These are phyloP conservation scores for Acer negundo DNA, from an alignment of 345 rosid genomes.

Conservation along the genomic window DNA sequence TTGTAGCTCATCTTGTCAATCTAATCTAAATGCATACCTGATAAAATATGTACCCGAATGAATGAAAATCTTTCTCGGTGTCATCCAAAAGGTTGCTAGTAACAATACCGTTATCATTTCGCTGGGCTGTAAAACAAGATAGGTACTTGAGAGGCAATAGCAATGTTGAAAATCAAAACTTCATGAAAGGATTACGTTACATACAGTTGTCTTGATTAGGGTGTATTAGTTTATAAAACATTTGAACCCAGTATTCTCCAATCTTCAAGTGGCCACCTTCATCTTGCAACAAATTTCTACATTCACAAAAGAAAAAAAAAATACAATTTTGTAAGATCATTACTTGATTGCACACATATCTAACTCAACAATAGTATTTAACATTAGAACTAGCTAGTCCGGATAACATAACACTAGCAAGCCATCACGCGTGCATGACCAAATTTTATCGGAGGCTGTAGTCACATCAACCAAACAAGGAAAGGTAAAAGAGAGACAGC, in stretches of 20 bases:
- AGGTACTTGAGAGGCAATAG: conserved; percentile 8
- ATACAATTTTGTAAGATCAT: not conserved
- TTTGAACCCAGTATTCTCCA: conserved; percentile 67
- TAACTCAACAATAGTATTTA: not conserved
- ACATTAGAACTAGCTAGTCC: not conserved
- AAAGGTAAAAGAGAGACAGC: no score
- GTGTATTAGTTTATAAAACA: conserved; percentile 49
- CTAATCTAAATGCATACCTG: conserved; percentile 36
- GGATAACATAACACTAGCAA: not conserved
- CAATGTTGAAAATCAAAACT: not conserved
- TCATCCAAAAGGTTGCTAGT: conserved; percentile 25
- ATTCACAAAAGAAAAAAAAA: not conserved
- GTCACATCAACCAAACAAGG: no score
- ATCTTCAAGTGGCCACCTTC: conserved; percentile 61
- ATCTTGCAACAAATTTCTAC: conserved; percentile 55
- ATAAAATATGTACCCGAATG: conserved; percentile 48
- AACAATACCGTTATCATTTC: conserved; percentile 26
- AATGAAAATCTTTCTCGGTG: conserved; percentile 39
- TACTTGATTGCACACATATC: not conserved
- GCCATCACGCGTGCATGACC: no score
- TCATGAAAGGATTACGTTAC: not conserved
- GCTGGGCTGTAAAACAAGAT: conserved; percentile 32
- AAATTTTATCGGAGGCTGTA: no score
- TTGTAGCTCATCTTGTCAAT: not conserved
- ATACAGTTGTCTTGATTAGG: conserved; percentile 45